Conservation (phyloP, 345 rosid species). For the Heritiera fomes region DNA sequence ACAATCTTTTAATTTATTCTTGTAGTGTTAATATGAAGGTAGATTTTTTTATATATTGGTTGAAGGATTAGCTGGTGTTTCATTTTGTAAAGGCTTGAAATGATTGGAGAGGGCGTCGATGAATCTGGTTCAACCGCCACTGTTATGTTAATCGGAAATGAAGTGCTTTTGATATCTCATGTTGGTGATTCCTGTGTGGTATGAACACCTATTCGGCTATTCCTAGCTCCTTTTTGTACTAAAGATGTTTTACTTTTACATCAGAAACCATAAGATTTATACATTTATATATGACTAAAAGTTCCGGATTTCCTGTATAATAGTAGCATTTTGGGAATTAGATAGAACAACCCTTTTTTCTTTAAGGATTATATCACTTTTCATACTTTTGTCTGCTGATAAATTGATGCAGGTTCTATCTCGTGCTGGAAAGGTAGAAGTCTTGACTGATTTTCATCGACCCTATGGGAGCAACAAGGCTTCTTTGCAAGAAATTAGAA, state of each 20-base stretch:
- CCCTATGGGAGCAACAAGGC: slow-evolving; percentile 73
- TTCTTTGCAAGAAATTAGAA: slow-evolving; percentile 74
- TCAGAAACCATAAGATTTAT: not conserved
- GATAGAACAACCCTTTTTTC: not conserved
- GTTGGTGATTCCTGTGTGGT: slow-evolving; percentile 88
- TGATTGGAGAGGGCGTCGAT: slow-evolving; percentile 48
- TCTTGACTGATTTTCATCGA: slow-evolving; percentile 75
- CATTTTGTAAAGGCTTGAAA: slow-evolving; percentile 66
- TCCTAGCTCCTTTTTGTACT: not conserved
- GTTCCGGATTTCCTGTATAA: not conserved
- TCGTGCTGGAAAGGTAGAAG: slow-evolving; percentile 68
- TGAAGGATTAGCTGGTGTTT: slow-evolving; percentile 39
- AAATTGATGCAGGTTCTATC: slow-evolving; percentile 61
- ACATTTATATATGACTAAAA: not conserved
- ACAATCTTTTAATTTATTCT: not conserved
- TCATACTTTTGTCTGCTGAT: slow-evolving; percentile 13
- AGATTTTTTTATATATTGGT: slow-evolving; percentile 23
- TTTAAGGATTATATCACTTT: slow-evolving; percentile 1
- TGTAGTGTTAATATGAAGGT: slow-evolving; percentile 22
- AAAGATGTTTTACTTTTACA: too few relatives aligned
- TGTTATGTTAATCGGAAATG: slow-evolving; percentile 58
- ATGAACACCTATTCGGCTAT: slow-evolving; percentile 23
- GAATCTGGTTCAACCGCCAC: slow-evolving; percentile 96
- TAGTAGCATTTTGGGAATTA: not conserved
- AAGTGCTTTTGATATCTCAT: slow-evolving; percentile 64